A percentile compares a stretch with the other conserved stretches of the same genome.
Evolutionary conservation across 2,329 filamentous ascomycete genomes (phyloP).

Genomic region (Phialocephala subalpina): DNA sequence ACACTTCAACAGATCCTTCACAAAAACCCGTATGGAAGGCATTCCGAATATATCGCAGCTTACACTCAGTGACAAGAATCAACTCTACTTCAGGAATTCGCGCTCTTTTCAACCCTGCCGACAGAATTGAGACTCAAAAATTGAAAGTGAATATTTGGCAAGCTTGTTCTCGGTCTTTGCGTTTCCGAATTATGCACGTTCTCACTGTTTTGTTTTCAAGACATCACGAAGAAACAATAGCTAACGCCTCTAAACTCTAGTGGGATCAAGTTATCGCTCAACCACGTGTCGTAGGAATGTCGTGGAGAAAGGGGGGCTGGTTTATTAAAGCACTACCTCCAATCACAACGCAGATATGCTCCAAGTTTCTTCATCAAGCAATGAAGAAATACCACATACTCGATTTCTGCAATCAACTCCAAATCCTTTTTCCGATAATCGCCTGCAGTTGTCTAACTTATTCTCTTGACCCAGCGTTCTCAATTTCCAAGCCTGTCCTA

Average conservation of each 20-base stretch:
- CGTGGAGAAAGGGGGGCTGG: not conserved
- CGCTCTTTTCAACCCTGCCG: not conserved
- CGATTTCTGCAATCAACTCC: not conserved
- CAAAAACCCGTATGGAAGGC: not conserved
- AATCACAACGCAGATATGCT: not conserved
- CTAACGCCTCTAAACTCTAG: too few relatives aligned
- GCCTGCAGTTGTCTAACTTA: too few relatives aligned
- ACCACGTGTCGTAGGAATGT: not conserved
- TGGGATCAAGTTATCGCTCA: not conserved
- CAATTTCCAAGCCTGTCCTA: too few relatives aligned
- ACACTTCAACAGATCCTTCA: not conserved
- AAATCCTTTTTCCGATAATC: not conserved
- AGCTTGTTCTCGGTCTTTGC: too few relatives aligned
- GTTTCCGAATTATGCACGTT: too few relatives aligned
- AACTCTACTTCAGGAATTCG: not conserved
- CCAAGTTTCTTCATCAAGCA: not conserved
- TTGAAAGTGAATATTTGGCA: too few relatives aligned
- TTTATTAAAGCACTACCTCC: not conserved
- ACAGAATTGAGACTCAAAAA: not conserved
- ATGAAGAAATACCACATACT: not conserved
- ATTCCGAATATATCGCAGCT: not conserved
- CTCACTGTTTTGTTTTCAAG: too few relatives aligned
- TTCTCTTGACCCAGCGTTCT: too few relatives aligned
- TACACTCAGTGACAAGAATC: not conserved
- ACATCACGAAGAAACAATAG: too few relatives aligned